These are phyloP conservation scores for Plasmodium yoelii DNA, from an alignment of 169 alveolate species.

Conservation along the genomic window DNA sequence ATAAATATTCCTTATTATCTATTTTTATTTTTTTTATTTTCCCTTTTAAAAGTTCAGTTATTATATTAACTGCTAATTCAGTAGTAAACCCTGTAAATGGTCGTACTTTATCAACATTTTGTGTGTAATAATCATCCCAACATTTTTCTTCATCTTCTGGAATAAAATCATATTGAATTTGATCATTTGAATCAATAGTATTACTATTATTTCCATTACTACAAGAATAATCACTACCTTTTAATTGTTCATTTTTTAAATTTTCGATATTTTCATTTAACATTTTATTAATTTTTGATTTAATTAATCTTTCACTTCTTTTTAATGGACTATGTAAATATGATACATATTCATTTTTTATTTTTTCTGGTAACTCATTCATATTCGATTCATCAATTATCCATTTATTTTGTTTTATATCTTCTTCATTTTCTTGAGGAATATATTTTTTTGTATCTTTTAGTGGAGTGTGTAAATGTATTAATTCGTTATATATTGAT, in stretches of 20 bases:
- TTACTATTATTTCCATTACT: not conserved
- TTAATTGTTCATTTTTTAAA: constrained; percentile 7
- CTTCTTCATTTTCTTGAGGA: not conserved
- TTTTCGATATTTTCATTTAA: constrained; percentile 29
- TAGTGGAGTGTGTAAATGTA: constrained; percentile 25
- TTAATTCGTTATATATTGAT: constrained; percentile 27
- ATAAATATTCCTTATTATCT: constrained; percentile 36
- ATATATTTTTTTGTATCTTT: constrained; percentile 21
- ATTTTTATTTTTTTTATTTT: constrained; percentile 33
- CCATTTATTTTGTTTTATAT: constrained; percentile 22
- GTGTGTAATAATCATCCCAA: constrained; percentile 73
- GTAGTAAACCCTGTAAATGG: constrained; percentile 68
- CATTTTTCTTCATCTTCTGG: constrained; percentile 75
- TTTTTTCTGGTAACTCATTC: constrained; percentile 61
- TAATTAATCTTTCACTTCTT: constrained; percentile 63
- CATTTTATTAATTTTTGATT: constrained; percentile 60
- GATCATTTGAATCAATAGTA: not conserved
- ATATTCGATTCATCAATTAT: constrained; percentile 47
- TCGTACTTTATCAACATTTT: constrained; percentile 29
- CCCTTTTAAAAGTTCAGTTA: constrained; percentile 16
- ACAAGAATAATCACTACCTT: not conserved
- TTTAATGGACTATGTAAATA: constrained; percentile 55
- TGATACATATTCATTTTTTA: constrained; percentile 53
- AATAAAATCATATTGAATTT: constrained; percentile 20
- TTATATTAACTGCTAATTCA: constrained; percentile 72